phyloP scores from a whole-genome alignment of 208 protist genomes.

The Trichomonas tenax region DNA sequence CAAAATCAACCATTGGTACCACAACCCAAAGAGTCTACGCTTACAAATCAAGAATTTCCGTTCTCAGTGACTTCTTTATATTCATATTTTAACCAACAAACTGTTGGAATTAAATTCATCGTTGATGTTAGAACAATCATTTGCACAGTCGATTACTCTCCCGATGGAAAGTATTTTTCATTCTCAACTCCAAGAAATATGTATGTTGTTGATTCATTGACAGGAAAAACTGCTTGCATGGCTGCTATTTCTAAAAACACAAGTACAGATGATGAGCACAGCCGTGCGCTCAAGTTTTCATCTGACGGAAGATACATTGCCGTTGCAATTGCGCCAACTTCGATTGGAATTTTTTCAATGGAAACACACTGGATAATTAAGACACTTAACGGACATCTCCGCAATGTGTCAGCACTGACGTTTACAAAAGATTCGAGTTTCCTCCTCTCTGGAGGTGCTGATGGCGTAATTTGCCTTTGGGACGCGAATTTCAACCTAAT shows the following conservation, averaged over 20 bases:
- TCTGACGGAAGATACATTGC: background rate
- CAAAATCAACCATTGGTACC: background rate
- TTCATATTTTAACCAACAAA: background rate
- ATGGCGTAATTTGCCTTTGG: background rate
- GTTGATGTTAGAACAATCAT: background rate
- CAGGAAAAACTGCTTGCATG: background rate
- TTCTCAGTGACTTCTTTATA: background rate
- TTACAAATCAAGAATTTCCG: background rate
- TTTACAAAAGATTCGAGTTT: background rate
- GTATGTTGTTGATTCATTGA: background rate
- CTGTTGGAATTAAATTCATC: background rate
- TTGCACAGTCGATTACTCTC: background rate
- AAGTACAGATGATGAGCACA: background rate
- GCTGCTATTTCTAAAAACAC: background rate
- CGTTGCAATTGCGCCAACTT: background rate
- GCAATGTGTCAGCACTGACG: background rate
- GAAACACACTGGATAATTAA: background rate
- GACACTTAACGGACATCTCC: background rate
- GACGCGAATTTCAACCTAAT: background rate
- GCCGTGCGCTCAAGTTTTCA: background rate
- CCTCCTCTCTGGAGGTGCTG: background rate
- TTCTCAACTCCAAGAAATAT: background rate
- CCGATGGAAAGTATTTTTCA: background rate
- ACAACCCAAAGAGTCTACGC: background rate
- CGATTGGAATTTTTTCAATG: background rate